Evolutionary conservation across 495 filamentous ascomycete species (phyloP).

Genomic region (Daldinia loculata): DNA sequence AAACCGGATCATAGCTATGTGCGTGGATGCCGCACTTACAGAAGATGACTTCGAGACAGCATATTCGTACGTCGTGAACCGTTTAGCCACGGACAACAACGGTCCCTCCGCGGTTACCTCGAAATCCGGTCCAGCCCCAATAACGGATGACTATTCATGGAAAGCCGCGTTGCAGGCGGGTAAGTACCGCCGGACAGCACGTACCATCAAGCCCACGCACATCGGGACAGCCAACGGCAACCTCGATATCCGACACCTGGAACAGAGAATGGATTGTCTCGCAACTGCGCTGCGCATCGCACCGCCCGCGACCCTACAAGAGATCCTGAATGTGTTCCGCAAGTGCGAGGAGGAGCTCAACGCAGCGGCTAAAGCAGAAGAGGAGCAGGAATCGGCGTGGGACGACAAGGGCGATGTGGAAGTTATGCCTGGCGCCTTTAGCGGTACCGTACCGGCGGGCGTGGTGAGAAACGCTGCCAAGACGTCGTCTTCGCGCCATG

Average conservation of each 20-base stretch:
- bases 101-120: slow-evolving; percentile 18
- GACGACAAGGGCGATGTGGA: slow-evolving; percentile 69
- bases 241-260: slow-evolving; percentile 69
- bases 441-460: slow-evolving; percentile 38
- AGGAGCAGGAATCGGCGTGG: slow-evolving; percentile 76
- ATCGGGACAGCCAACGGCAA: slow-evolving; percentile 63
- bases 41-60: slow-evolving; percentile 97
- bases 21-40: slow-evolving; percentile 82
- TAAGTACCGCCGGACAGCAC: slow-evolving; percentile 68
- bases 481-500: slow-evolving; percentile 38
- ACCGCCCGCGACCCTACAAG: slow-evolving; percentile 77
- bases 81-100: slow-evolving; percentile 49
- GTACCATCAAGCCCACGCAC: slow-evolving; percentile 57
- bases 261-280: slow-evolving; percentile 91
- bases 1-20: slow-evolving; percentile 83
- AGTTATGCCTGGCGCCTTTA: slow-evolving; percentile 74
- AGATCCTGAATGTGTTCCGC: slow-evolving; percentile 85
- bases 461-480: slow-evolving; percentile 24
- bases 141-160: slow-evolving; percentile 86
- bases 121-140: not conserved
- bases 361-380: slow-evolving; percentile 72
- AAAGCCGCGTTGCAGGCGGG: slow-evolving; percentile 90
- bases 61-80: slow-evolving; percentile 90
- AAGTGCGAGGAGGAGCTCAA: slow-evolving; percentile 87
- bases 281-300: slow-evolving; percentile 83